Evolutionary conservation across 1,139 yeast species (phyloP).

Genomic region (Trichomonascaceae sp.): DNA sequence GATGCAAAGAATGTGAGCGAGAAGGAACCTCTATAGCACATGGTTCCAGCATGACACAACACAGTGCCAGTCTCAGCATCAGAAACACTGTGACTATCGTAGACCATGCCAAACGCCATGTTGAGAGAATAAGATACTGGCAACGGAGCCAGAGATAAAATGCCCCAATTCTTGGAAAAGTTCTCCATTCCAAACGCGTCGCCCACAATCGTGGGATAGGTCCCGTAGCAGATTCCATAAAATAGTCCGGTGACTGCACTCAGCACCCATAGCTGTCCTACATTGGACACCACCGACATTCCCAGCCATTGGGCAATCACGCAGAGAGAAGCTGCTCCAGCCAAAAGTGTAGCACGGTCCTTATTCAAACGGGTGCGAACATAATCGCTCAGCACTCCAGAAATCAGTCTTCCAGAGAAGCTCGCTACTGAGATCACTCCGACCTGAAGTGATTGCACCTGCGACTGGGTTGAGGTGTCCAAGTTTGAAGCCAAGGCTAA

Average conservation of each 20-base stretch:
- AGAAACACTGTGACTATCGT: slow-evolving; percentile 19
- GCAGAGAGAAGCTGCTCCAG: slow-evolving; percentile 32
- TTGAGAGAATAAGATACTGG: slow-evolving; percentile 27
- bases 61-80: slow-evolving; percentile 12
- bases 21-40: slow-evolving; percentile 15
- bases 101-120: slow-evolving; percentile 26
- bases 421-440: slow-evolving; percentile 56
- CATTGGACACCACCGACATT: slow-evolving; percentile 20
- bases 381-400: slow-evolving; percentile 58
- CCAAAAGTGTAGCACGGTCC: slow-evolving; percentile 58
- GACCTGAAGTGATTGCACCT: slow-evolving; percentile 60
- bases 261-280: slow-evolving; percentile 34
- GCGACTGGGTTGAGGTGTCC: slow-evolving; percentile 14
- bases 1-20: slow-evolving; percentile 8
- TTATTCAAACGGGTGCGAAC: slow-evolving; percentile 37
- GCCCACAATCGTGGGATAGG: slow-evolving; percentile 67
- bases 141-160: slow-evolving; percentile 33
- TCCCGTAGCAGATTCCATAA: slow-evolving; percentile 73
- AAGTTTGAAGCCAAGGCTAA: slow-evolving; percentile 13
- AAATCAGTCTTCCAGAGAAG: slow-evolving; percentile 50
- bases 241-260: slow-evolving; percentile 56
- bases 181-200: slow-evolving; percentile 62
- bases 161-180: slow-evolving; percentile 75
- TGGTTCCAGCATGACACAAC: slow-evolving; percentile 12
- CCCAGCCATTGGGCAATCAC: slow-evolving; percentile 27